These are phyloP conservation scores for Mariannaea sp. DNA, from an alignment of 2,329 filamentous ascomycete genomes.

Conservation along the genomic window DNA sequence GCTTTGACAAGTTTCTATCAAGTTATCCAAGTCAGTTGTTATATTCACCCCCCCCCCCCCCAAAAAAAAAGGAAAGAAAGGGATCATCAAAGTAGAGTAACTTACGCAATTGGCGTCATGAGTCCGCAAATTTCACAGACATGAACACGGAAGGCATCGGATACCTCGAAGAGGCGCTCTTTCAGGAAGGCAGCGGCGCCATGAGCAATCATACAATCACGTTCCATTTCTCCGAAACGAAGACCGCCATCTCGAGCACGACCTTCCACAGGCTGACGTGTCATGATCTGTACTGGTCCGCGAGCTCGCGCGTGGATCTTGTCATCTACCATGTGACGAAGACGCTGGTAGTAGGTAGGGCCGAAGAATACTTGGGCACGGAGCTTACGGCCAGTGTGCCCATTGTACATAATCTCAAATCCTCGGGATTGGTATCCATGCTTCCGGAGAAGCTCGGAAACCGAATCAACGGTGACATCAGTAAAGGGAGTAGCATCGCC, in stretches of 20 bases:
- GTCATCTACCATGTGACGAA: slow-evolving; percentile 99
- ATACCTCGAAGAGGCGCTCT: slow-evolving; percentile 95
- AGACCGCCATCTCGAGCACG: slow-evolving; percentile 96
- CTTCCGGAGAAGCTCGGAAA: slow-evolving; percentile 83
- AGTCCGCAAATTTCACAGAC: slow-evolving; percentile 98
- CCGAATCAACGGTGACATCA: slow-evolving; percentile 92
- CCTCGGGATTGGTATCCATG: slow-evolving; percentile 96
- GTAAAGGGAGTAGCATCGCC: slow-evolving; percentile 98
- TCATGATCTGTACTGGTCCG: slow-evolving; percentile 96
- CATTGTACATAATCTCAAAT: slow-evolving; percentile 99
- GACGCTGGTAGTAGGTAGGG: slow-evolving; percentile 97
- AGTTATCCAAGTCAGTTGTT: slow-evolving; percentile 41
- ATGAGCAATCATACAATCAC: slow-evolving; percentile 99
- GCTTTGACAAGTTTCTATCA: slow-evolving; percentile 94
- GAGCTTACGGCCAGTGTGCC: slow-evolving; percentile 92
- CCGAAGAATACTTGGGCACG: slow-evolving; percentile 95
- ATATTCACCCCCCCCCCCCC: no score
- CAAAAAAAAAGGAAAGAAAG: not conserved
- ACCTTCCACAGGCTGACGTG: slow-evolving; percentile 95
- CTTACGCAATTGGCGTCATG: slow-evolving; percentile 99
- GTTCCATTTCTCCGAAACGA: slow-evolving; percentile 99
- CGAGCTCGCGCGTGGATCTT: slow-evolving; percentile 99
- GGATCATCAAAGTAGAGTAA: slow-evolving; percentile 38
- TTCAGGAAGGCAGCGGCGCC: slow-evolving; percentile 96
- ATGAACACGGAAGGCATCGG: slow-evolving; percentile 96